These are phyloP conservation scores for Pholiota conissans DNA, from an alignment of 768 basidiomycete species.

Conservation along the genomic window DNA sequence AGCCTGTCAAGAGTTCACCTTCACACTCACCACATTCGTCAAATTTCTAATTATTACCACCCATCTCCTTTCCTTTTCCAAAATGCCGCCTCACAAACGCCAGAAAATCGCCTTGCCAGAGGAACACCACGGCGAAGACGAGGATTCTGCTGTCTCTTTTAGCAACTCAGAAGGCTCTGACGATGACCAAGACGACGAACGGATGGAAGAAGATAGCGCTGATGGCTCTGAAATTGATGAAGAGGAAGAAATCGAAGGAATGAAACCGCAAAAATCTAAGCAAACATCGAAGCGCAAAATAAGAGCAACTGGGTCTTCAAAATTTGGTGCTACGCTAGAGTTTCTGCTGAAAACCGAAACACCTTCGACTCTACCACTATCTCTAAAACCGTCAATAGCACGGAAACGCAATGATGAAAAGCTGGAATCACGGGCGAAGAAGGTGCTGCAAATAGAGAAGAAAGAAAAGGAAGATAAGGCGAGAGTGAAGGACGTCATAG, in stretches of 20 bases:
- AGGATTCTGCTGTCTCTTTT: constrained; percentile 13
- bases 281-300: constrained; percentile 84
- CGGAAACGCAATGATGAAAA: constrained; percentile 75
- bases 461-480: constrained; percentile 75
- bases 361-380: constrained; percentile 70
- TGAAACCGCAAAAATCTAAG: constrained; percentile 64
- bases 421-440: constrained; percentile 69
- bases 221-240: constrained; percentile 38
- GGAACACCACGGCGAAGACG: constrained; percentile 25
- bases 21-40: constrained; percentile 1
- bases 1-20: no score
- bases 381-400: constrained; percentile 74
- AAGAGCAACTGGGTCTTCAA: constrained; percentile 70
- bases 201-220: constrained; percentile 13
- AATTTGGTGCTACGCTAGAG: constrained; percentile 76
- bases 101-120: constrained; percentile 41
- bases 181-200: constrained; percentile 23
- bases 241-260: constrained; percentile 61
- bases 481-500: constrained; percentile 69
- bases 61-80: constrained; percentile 6
- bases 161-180: constrained; percentile 20
- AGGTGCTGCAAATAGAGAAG: constrained; percentile 66
- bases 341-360: constrained; percentile 70
- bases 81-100: constrained; percentile 57
- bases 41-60: constrained; percentile 5